Base-by-base conservation (phyloP, 1,284 basidiomycete genomes). In the Tilletia setariae region DNA sequence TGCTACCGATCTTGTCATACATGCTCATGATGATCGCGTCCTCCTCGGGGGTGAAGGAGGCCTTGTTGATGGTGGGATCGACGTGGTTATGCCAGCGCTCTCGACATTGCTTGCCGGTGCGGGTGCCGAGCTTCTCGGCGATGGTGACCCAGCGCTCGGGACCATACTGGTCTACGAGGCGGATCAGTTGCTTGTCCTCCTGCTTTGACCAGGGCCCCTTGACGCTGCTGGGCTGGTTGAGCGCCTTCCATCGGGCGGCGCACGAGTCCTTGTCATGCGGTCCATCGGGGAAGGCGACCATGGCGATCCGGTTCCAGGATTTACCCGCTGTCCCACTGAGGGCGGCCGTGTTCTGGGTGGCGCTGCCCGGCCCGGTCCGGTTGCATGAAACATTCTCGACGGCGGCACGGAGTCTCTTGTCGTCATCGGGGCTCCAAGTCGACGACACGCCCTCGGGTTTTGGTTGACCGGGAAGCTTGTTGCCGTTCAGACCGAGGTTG, bases 31-130 rank as follows among this genome's bases (percentile, higher is more conserved):
- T 78, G 67, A 73, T 62, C n/a, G 69, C 71, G 21, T 76, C 76
- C 53, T 80, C 79, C 35, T 76, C 75, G 19, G 73, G 21, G 1
- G 76, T 79, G 72, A 78, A 79, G 25, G 72, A 70, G 9, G 66
- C 62, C 68, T 78, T 78, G 64, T 75, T 74, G 70, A 80, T 80
- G 25, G 66, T 64, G 1, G 79, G 79, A 44, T 79, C 72, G 25
- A 80, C 66, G 53, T 80, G 77, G 63, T 80, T 80, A 62, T 80
- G 79, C 79, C 79, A 80, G 21, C 79, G 67, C 51, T 80, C 79
- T 8, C 79, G 69, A 40, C 79, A 80, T 63, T 80, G 79, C 71
- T 80, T 80, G 23, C 79, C 79, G 9, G 70, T 75, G 28, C 79
- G 62, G 19, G 71, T 70, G 11, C 64, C 66, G 49, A 80, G 71